A percentile compares a stretch with the other conserved stretches of the same genome.
These are phyloP conservation scores for Terana coerulea DNA, from an alignment of 768 basidiomycete genomes.

Conservation along the genomic window DNA sequence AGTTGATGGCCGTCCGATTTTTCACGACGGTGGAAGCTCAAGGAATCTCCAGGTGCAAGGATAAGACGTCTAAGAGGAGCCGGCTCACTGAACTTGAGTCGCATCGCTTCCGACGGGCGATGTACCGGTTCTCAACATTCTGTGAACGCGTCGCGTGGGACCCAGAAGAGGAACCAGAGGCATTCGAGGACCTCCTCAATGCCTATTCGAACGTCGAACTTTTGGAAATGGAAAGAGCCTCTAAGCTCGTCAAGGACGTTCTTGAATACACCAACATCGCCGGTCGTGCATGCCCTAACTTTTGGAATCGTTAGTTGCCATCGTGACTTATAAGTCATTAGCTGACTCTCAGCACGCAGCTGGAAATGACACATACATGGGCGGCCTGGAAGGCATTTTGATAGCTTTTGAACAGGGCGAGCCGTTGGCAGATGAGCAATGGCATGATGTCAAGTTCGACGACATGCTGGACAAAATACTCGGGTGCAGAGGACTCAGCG, in stretches of 20 bases:
- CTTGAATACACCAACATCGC: conserved; percentile 1
- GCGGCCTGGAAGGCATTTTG: neutral
- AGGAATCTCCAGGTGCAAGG: conserved; percentile 30
- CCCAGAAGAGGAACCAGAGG: neutral
- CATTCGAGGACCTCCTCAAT: conserved; percentile 6
- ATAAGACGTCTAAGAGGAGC: conserved; percentile 29
- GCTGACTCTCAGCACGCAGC: no score
- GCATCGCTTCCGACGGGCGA: conserved; percentile 25
- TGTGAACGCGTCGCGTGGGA: neutral
- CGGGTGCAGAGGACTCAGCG: neutral
- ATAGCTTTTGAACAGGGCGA: neutral
- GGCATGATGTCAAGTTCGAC: neutral
- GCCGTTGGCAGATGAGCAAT: neutral
- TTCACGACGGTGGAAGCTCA: neutral
- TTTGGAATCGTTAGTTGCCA: neutral
- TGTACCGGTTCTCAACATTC: conserved; percentile 26
- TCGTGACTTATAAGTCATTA: neutral
- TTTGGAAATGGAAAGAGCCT: conserved; percentile 19
- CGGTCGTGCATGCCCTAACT: no score
- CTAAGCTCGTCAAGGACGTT: conserved; percentile 20
- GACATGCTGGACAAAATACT: neutral
- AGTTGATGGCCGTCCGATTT: neutral
- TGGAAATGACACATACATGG: conserved; percentile 1
- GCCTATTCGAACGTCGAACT: conserved; percentile 16
- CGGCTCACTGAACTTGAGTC: conserved; percentile 30